Base-by-base conservation (phyloP, 345 rosid genomes). In the Euclidium syriacum region DNA sequence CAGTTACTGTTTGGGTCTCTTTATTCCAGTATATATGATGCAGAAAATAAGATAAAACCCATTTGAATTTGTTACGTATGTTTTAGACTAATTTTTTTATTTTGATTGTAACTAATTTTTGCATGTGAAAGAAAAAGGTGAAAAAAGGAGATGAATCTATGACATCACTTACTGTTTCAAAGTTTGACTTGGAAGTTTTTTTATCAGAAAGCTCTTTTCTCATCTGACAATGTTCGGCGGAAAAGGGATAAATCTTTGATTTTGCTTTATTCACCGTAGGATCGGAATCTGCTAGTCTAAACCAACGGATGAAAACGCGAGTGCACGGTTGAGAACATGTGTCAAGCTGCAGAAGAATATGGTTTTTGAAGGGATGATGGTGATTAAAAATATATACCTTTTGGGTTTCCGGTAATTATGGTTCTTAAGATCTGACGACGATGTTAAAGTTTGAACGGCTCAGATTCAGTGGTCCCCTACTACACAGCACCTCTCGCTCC, bases 391-490 rank as follows among this genome's bases (percentile, higher is more conserved):
- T 30, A 55, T 32, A 66, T 66, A 49, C 64, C 47, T 23, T 65
- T 33, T 53, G 38, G 34, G 40, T 5, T 48, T 46, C 39, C 32
- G 32, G 56, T 56, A 24, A 35, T 44, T 35, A 55, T 65, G 48
- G 54, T 65, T 53, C 43, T 33, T 34, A 23, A 54, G 46, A 44
- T 65, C 63, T 24, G 38, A 46, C 33, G 57, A 47, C 19, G 41
- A 19, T 30, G 40, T 46, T 27, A 64, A n/a, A 19, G 49, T 66
- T 56, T 57, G 40, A 57, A 66, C 71, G 71, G 64, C 19, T 15
- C 47, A 38, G 39, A 67, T 66, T 32, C 11, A 65, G 27, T 65
- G 70, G 70, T 53, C 70, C 70, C 51, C 22, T n/a, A n/a, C n/a
- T n/a, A 30, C 17, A 51, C 10, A 27, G 51, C 38, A 40, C 60